Evolutionary conservation across 768 basidiomycete species (phyloP).

Genomic region (Collybiopsis confluens): DNA sequence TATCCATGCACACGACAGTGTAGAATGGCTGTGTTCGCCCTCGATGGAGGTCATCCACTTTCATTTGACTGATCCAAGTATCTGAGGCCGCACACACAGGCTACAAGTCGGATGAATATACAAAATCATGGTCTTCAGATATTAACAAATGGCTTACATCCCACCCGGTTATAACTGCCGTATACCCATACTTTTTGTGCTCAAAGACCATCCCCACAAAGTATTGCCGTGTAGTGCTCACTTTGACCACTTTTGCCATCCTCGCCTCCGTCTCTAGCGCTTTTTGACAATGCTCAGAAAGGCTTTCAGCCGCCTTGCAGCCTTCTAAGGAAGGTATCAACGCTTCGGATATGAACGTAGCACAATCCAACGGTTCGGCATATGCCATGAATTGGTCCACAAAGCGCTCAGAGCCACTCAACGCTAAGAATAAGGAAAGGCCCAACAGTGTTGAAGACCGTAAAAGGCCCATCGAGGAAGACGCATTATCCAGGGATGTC

Average conservation of each 20-base stretch:
- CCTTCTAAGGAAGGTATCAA: conserved; percentile 29
- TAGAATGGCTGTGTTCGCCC: conserved; percentile 52
- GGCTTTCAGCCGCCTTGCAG: conserved; percentile 2
- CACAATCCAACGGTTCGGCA: conserved; percentile 37
- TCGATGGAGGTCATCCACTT: conserved; percentile 30
- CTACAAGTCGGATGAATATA: conserved; percentile 13
- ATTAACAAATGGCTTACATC: conserved; percentile 32
- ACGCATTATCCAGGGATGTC: conserved; percentile 12
- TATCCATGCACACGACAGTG: conserved; percentile 28
- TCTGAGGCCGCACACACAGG: conserved; percentile 34
- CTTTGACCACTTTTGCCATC: conserved; percentile 18
- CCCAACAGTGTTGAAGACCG: conserved; percentile 32
- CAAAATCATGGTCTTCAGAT: background rate
- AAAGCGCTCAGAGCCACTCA: conserved; percentile 25
- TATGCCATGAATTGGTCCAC: conserved; percentile 27
- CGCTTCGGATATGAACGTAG: conserved; percentile 34
- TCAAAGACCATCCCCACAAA: conserved; percentile 48
- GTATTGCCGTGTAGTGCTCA: conserved; percentile 24
- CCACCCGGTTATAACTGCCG: conserved; percentile 46
- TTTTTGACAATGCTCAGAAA: conserved; percentile 21
- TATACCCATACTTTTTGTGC: conserved; percentile 34
- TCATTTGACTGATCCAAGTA: conserved; percentile 41
- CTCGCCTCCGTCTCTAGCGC: conserved; percentile 27
- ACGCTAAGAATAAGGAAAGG: conserved; percentile 31
- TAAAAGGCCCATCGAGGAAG: conserved; percentile 8